Evolutionary conservation across 139 green algal genomes (phyloP).

Genomic region (Pseudopediastrum boryanum): DNA sequence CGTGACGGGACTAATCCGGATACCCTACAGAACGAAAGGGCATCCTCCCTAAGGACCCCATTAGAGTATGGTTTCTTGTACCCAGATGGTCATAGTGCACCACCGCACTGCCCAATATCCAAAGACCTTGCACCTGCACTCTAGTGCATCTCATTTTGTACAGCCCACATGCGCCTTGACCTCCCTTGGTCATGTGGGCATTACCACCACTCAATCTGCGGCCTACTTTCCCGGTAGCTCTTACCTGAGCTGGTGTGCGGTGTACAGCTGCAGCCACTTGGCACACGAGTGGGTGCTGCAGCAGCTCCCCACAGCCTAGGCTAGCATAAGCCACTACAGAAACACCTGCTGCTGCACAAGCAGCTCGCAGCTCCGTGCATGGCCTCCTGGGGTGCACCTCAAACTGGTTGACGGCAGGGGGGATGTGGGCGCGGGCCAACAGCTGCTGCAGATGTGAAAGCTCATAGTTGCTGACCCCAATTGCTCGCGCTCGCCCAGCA

Average conservation of each 20-base stretch:
- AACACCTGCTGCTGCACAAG: conserved; percentile 25
- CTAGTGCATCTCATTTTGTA: no score
- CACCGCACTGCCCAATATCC: no score
- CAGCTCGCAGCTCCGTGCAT: conserved; percentile 21
- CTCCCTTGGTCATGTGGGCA: no score
- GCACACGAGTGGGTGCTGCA: conserved; percentile 46
- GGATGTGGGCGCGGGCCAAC: conserved; percentile 35
- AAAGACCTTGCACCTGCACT: no score
- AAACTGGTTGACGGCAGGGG: conserved; percentile 64
- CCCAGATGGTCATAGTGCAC: no score
- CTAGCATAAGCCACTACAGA: conserved; percentile 58
- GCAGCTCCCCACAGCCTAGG: conserved; percentile 56
- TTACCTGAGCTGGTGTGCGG: conserved; percentile 51
- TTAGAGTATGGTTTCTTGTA: no score
- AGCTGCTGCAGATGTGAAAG: conserved; percentile 61
- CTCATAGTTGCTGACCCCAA: conserved; percentile 79
- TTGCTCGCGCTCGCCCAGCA: conserved; percentile 52
- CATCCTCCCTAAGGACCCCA: no score
- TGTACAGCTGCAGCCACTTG: conserved; percentile 29
- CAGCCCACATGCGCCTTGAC: no score
- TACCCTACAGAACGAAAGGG: no score
- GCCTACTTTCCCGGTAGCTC: neutral
- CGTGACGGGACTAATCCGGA: no score
- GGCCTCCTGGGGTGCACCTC: conserved; percentile 51
- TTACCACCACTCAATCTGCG: conserved; percentile 6